Percentiles rank a stretch among this genome's conserved stretches.
Evolutionary conservation across 2,329 filamentous ascomycete genomes (phyloP).

Genomic region (Colletotrichum gigasporum): DNA sequence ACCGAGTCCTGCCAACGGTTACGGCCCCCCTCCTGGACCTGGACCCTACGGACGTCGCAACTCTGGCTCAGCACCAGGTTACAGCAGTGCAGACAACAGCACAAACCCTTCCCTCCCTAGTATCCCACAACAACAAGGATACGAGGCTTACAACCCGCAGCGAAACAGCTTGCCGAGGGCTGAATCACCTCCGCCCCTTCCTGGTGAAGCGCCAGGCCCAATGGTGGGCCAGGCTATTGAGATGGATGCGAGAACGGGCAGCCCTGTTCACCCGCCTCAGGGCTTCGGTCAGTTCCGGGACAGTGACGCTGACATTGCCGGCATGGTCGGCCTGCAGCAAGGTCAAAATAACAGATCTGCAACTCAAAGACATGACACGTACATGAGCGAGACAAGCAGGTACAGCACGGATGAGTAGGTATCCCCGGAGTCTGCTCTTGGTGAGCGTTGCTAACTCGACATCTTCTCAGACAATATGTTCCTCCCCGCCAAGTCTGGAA

Average conservation of each 20-base stretch:
- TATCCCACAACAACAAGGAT: constrained; percentile 47
- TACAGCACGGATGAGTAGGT: constrained; percentile 81
- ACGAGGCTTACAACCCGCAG: constrained; percentile 56
- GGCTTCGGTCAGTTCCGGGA: constrained; percentile 63
- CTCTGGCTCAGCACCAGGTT: constrained; percentile 49
- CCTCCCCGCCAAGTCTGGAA: constrained; percentile 68
- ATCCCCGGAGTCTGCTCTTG: constrained; percentile 28
- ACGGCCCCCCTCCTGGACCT: constrained; percentile 38
- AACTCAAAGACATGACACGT: constrained; percentile 55
- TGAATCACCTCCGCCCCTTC: constrained; percentile 71
- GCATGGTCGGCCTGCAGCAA: constrained; percentile 78
- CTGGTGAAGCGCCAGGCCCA: constrained; percentile 51
- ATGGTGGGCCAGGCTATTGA: constrained; percentile 75
- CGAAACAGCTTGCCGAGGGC: constrained; percentile 62
- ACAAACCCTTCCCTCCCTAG: constrained; percentile 48
- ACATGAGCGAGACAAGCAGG: constrained; percentile 73
- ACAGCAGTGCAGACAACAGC: constrained; percentile 41
- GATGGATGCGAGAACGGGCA: constrained; percentile 78
- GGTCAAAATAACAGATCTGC: constrained; percentile 41
- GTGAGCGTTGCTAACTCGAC: constrained; percentile 42
- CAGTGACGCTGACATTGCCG: constrained; percentile 76
- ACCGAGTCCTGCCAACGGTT: constrained; percentile 47
- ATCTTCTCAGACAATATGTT: constrained; percentile 61
- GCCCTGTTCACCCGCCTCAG: constrained; percentile 52
- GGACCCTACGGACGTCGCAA: constrained; percentile 46